Conservation (phyloP, 768 basidiomycete genomes). For the Russula vinacea region DNA sequence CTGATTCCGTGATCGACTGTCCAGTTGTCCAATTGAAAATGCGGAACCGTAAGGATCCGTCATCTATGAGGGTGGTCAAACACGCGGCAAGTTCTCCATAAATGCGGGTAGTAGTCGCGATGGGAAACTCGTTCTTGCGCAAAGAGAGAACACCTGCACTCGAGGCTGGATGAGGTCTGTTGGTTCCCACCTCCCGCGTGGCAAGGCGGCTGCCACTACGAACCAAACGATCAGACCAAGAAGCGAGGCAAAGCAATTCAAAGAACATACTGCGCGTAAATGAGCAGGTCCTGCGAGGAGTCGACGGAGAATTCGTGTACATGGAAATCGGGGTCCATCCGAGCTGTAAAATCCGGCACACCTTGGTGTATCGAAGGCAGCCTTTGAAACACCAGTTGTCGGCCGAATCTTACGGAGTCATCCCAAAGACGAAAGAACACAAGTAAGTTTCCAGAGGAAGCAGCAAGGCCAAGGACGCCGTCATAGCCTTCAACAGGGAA, state of each 20-base stretch:
- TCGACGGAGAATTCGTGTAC: constrained; percentile 14
- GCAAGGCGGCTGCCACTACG: background rate
- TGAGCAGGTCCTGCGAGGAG: constrained; percentile 9
- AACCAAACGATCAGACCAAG: background rate
- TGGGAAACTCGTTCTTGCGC: constrained; percentile 1
- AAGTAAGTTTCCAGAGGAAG: constrained; percentile 13
- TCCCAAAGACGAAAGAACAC: constrained; percentile 11
- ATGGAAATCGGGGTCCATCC: constrained; percentile 6
- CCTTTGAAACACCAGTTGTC: constrained; percentile 1
- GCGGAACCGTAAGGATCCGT: constrained; percentile 4
- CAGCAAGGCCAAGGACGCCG: constrained; percentile 9
- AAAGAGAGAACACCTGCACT: background rate
- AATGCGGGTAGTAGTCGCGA: constrained; percentile 9
- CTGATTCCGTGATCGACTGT: background rate
- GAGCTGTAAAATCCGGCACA: background rate
- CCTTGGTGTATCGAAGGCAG: constrained; percentile 4
- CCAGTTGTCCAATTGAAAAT: constrained; percentile 1
- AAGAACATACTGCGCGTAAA: constrained; percentile 7
- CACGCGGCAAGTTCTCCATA: constrained; percentile 13
- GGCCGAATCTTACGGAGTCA: background rate
- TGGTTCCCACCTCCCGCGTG: constrained; percentile 1
- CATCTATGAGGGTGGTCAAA: constrained; percentile 1
- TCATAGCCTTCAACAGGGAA: background rate
- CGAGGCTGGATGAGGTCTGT: constrained; percentile 3
- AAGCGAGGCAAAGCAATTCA: background rate